Percentiles rank a stretch among this genome's conserved stretches.
These are phyloP conservation scores for Wallacemonas rigidus DNA, from an alignment of 208 protist species.

Conservation along the genomic window DNA sequence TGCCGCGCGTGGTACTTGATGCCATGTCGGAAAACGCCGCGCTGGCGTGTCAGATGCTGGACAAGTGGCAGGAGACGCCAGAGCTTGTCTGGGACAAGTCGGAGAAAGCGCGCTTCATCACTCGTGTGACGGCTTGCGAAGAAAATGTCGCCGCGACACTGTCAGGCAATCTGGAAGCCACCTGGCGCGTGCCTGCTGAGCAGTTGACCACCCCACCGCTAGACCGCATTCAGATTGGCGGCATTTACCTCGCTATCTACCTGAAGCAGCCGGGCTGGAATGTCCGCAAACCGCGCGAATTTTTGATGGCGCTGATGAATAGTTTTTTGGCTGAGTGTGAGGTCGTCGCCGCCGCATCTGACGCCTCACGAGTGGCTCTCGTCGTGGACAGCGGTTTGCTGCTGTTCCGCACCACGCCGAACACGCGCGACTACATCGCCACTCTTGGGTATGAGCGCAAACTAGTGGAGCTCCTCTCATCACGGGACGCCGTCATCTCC, in stretches of 20 bases:
- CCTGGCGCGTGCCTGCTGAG: constrained; percentile 54
- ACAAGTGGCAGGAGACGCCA: constrained; percentile 89
- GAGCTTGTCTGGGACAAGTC: constrained; percentile 93
- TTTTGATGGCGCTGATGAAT: constrained; percentile 72
- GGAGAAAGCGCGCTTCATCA: constrained; percentile 56
- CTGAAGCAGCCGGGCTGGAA: constrained; percentile 76
- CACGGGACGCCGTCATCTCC: constrained; percentile 5
- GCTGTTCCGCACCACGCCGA: constrained; percentile 48
- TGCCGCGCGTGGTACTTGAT: constrained; percentile 91
- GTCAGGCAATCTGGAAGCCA: constrained; percentile 30
- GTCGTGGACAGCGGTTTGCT: constrained; percentile 46
- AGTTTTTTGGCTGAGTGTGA: constrained; percentile 42
- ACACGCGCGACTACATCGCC: constrained; percentile 61
- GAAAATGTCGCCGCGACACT: constrained; percentile 40
- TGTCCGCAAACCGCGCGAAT: constrained; percentile 85
- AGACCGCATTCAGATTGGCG: constrained; percentile 63
- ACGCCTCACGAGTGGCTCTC: constrained; percentile 36
- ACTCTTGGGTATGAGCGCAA: constrained; percentile 75
- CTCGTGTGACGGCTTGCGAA: constrained; percentile 23
- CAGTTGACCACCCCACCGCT: not conserved
- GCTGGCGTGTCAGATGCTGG: constrained; percentile 82
- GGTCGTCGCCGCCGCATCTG: not conserved
- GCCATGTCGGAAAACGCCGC: constrained; percentile 86
- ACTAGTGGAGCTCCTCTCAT: constrained; percentile 36
- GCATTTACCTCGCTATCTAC: constrained; percentile 83